Conservation (phyloP, 352 stramenopile species). For the Phytophthora pinifolia region DNA sequence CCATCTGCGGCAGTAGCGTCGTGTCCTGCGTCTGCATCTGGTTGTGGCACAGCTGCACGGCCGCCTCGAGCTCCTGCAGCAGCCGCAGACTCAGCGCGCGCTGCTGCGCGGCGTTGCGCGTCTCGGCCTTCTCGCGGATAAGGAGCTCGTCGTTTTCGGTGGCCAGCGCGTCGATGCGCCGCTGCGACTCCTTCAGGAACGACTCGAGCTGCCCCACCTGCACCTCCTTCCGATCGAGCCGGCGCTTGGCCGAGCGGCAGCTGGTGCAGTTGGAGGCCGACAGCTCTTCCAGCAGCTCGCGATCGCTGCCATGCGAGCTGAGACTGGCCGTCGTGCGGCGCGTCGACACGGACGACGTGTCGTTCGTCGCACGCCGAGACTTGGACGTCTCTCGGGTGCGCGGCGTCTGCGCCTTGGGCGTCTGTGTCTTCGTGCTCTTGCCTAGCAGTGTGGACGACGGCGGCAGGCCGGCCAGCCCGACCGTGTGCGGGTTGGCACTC, state of each 20-base stretch:
- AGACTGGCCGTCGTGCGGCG: constrained; percentile 60
- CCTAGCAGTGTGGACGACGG: constrained; percentile 43
- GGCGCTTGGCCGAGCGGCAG: constrained; percentile 54
- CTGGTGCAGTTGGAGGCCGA: constrained; percentile 39
- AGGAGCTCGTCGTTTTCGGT: constrained; percentile 70
- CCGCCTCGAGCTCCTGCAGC: constrained; percentile 72
- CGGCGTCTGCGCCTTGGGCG: constrained; percentile 23
- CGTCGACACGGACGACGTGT: constrained; percentile 40
- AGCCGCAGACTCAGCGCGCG: constrained; percentile 60
- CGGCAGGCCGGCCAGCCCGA: constrained; percentile 30
- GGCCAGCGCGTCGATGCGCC: constrained; percentile 62
- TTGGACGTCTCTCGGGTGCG: constrained; percentile 17
- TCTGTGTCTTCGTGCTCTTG: constrained; percentile 18
- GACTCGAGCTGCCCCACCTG: constrained; percentile 78
- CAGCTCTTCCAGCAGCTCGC: constrained; percentile 43
- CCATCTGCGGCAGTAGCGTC: constrained; percentile 64
- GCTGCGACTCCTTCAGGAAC: constrained; percentile 80
- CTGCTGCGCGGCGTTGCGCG: constrained; percentile 56
- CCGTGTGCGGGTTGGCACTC: constrained; percentile 8
- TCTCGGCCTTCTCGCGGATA: constrained; percentile 62
- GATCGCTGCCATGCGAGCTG: constrained; percentile 62
- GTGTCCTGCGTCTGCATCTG: constrained; percentile 51
- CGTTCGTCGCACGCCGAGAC: constrained; percentile 21
- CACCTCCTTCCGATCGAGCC: constrained; percentile 72
- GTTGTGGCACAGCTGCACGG: constrained; percentile 67